Evolutionary conservation across 306 rosid species (phyloP).

Genomic region (Parietaria judaica): DNA sequence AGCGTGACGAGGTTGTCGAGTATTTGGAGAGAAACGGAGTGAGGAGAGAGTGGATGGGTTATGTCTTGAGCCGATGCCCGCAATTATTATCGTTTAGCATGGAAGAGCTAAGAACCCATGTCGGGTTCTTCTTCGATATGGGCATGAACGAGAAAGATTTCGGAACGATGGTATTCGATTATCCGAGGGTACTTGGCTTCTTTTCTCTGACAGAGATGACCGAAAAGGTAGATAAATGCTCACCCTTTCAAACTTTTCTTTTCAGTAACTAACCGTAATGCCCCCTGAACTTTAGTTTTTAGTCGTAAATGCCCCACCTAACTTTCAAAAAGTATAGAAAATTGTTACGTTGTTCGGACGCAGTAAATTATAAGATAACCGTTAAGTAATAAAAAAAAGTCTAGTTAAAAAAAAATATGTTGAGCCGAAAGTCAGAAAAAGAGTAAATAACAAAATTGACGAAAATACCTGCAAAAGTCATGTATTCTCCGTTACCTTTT

Average conservation of each 20-base stretch:
- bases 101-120: conserved; percentile 65
- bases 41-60: conserved; percentile 83
- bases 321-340: no score
- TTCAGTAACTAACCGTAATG: background rate
- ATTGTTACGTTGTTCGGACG: no score
- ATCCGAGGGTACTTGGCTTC: conserved; percentile 64
- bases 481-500: no score
- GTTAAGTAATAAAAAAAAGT: no score
- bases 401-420: no score
- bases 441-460: no score
- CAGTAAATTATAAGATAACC: no score
- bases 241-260: background rate
- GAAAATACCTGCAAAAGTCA: no score
- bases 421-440: no score
- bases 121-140: conserved; percentile 56
- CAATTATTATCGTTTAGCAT: conserved; percentile 57
- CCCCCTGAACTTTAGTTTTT: no score
- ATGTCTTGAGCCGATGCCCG: conserved; percentile 74
- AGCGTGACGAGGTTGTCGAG: conserved; percentile 61
- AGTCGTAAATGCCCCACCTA: no score
- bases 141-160: conserved; percentile 73
- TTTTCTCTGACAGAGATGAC: conserved; percentile 64
- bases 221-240: conserved; percentile 47
- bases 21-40: conserved; percentile 70
- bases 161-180: conserved; percentile 98